Base-by-base conservation (phyloP, 805 yeast genomes). In the Lipomyces starkeyi region DNA sequence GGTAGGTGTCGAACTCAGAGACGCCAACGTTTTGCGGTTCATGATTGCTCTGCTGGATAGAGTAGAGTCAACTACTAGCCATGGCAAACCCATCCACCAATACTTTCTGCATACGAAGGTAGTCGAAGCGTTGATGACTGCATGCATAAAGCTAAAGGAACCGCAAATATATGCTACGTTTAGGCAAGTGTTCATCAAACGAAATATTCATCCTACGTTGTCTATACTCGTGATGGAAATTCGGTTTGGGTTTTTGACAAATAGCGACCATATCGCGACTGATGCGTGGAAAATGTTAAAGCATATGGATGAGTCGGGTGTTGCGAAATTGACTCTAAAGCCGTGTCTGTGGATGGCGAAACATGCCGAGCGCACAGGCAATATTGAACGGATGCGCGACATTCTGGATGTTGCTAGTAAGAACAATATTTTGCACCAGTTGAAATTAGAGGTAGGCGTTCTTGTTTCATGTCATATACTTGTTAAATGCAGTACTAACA, bases 341-440 rank as follows among this genome's bases (percentile, higher is more conserved):
- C 43, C 64, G 7, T 61, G 57, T 17, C 43, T 61, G 32, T 67
- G 70, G 70, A 58, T 61, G 58, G 54, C 62, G 52, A 64, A 61
- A 40, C 29, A 37, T 3, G 60, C 63, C 5, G 64, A 61, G 52
- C 14, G 67, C 11, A 29, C 32, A 3, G 54, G 59, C 9, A 58
- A 64, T 57, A 25, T 55, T 8, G 14, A 49, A 8, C 32, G 32
- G 29, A 59, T 64, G 54, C 25, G 47, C 20, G 60, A 64, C 11
- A 61, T 67, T 29, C 65, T 58, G 25, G 29, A 40, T 17, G 17
- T 62, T 7, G 70, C 70, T 17, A 27, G 55, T 13, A 27, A 61
- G 22, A 52, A 37, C 3, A 29, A 37, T 14, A 43, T 62, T 17
- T 55, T 67, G 47, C 52, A 53, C 14, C 47, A 55, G 20, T 34